phyloP scores from a whole-genome alignment of 768 basidiomycete genomes.

The Tephrocybe sp. region DNA sequence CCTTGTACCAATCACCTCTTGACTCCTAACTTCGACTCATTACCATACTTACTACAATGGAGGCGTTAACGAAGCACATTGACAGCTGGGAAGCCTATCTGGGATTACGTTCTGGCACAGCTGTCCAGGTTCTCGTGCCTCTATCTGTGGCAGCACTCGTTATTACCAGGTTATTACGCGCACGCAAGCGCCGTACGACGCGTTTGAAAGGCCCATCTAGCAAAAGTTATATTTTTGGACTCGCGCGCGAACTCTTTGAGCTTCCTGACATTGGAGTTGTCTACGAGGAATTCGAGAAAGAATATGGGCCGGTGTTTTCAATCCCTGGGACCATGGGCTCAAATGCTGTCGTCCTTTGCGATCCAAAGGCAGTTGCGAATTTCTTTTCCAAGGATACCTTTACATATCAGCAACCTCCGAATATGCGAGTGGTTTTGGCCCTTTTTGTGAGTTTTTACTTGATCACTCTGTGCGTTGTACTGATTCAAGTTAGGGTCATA shows the following conservation, averaged over 20 bases:
- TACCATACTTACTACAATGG: not conserved
- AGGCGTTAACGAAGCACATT: not conserved
- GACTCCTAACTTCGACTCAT: too few relatives aligned
- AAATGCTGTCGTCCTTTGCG: constrained; percentile 22
- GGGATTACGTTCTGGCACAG: not conserved
- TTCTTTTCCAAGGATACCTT: constrained; percentile 26
- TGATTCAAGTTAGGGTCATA: constrained; percentile 30
- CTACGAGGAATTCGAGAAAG: constrained; percentile 22
- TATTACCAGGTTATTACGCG: not conserved
- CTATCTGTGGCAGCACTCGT: constrained; percentile 4
- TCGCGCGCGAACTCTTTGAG: constrained; percentile 6
- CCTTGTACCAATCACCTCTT: too few relatives aligned
- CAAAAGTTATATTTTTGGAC: constrained; percentile 9
- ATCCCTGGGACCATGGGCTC: constrained; percentile 18
- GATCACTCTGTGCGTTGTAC: too few relatives aligned
- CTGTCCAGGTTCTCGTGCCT: not conserved
- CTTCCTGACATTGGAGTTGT: constrained; percentile 15
- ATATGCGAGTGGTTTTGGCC: constrained; percentile 23
- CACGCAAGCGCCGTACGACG: constrained; percentile 1
- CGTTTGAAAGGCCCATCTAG: constrained; percentile 10
- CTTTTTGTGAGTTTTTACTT: constrained; percentile 24
- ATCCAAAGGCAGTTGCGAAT: constrained; percentile 24
- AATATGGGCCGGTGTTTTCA: constrained; percentile 24
- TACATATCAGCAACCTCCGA: constrained; percentile 21
- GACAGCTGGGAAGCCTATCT: not conserved